Evolutionary conservation across 2,329 filamentous ascomycete genomes (phyloP), one percentile per base, ranked within the genome.

Genomic region (Alternaria arborescens): DNA sequence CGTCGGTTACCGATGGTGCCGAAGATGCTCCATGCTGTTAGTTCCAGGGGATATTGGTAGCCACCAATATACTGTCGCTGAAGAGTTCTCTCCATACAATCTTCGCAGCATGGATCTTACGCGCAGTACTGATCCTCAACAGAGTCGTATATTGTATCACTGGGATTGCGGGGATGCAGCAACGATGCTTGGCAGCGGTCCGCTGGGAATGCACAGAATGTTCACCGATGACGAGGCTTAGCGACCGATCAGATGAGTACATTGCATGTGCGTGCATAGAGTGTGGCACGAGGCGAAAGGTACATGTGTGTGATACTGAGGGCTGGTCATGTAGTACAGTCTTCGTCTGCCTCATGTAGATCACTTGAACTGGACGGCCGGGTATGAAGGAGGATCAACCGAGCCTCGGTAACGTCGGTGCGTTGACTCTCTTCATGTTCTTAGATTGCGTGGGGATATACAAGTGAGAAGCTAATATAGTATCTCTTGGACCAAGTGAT

Each of bases 181-280:
- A n/a, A 36, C 42, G 47, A 56, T 50, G 46, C 36, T 8, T 50
- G 46, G 53, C 36, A 26, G 55, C 64, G 64, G 64, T 58, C 64
- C 61, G 66, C 61, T 43, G 58, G 44, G 46, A 46, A 62, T 62
- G 61, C 54, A 48, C 52, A 42, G 57, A 24, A 26, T 24, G 56
- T 52, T 65, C 60, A 67, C 66, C 62, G 66, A 67, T 66, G 7
- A 61, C 4, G 30, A n/a, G 46, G 14, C 26, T 30, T 28, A 42
- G 18, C 22, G 34, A 57, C 38, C 44, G 59, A 58, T 58, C 55
- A 61, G 59, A 38, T 30, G 42, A 46, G n/a, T 16, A 18, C 16
- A 3, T 26, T 36, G 22, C n/a, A 30, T 60, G 32, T 28, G 41
- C 43, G 26, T 46, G 40, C n/a, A 43, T 55, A 42, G n/a, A 20